A percentile compares a stretch with the other conserved stretches of the same genome.
Evolutionary conservation across 1,139 yeast species (phyloP).

Genomic region (Entelexis sorbosivorans): DNA sequence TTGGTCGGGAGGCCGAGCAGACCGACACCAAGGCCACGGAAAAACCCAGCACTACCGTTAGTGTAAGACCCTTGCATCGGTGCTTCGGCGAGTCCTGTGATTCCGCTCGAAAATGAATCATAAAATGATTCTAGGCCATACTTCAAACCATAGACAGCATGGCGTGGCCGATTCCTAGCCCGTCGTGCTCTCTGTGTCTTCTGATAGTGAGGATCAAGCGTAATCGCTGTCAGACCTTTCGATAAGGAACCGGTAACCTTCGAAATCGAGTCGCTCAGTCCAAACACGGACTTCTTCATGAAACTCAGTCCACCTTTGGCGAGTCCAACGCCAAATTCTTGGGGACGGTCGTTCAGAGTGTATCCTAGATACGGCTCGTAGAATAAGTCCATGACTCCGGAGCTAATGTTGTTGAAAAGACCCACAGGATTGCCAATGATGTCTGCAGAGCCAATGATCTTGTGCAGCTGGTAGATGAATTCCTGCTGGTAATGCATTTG

Average conservation of each 20-base stretch:
- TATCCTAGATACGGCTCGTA: constrained; percentile 97
- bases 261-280: constrained; percentile 85
- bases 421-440: constrained; percentile 96
- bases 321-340: constrained; percentile 85
- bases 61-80: constrained; percentile 80
- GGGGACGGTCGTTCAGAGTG: constrained; percentile 87
- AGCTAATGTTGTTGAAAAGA: constrained; percentile 77
- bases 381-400: constrained; percentile 92
- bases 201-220: constrained; percentile 78
- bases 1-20: constrained; percentile 89
- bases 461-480: constrained; percentile 82
- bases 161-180: constrained; percentile 69
- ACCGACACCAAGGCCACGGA: constrained; percentile 92
- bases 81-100: constrained; percentile 79
- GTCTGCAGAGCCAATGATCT: constrained; percentile 92
- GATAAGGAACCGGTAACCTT: constrained; percentile 90
- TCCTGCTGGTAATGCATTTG: constrained; percentile 87
- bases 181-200: constrained; percentile 64
- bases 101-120: constrained; percentile 78
- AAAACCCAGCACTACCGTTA: constrained; percentile 84
- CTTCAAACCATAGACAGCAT: constrained; percentile 79
- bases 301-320: constrained; percentile 95
- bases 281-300: constrained; percentile 87
- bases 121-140: constrained; percentile 82
- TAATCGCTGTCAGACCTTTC: constrained; percentile 83